Evolutionary conservation across 2,329 filamentous ascomycete genomes (phyloP).

Genomic region (Monosporascus sp.): DNA sequence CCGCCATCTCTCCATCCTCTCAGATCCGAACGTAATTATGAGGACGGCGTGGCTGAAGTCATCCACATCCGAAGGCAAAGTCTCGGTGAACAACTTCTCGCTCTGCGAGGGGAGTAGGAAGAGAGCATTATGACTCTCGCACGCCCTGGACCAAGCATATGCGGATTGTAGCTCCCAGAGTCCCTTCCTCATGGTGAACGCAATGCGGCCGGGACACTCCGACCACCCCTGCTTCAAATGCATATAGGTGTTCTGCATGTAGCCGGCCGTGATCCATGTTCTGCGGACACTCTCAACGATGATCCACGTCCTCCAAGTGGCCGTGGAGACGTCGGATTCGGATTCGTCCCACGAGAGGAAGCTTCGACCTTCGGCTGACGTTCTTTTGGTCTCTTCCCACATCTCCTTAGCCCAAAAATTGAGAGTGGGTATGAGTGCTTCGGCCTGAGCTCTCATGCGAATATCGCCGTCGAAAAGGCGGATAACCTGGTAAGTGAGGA

Average conservation of each 20-base stretch:
- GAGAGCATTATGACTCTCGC: constrained; percentile 8
- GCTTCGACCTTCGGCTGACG: no score
- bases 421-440: constrained; percentile 25
- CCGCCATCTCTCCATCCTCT: constrained; percentile 13
- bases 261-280: constrained; percentile 19
- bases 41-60: constrained; percentile 12
- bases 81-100: constrained; percentile 8
- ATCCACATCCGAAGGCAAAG: constrained; percentile 13
- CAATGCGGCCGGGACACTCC: constrained; percentile 22
- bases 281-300: constrained; percentile 26
- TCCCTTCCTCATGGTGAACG: constrained; percentile 20
- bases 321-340: not conserved
- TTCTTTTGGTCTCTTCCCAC: constrained; percentile 10
- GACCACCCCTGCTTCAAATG: constrained; percentile 21
- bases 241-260: constrained; percentile 20
- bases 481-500: constrained; percentile 28
- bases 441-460: constrained; percentile 26
- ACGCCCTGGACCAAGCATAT: constrained; percentile 14
- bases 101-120: constrained; percentile 10
- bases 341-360: no score
- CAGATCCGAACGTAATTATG: constrained; percentile 11
- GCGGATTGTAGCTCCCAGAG: constrained; percentile 25
- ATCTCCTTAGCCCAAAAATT: constrained; percentile 17
- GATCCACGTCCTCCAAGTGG: constrained; percentile 24
- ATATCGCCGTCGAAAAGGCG: constrained; percentile 31